phyloP scores from a whole-genome alignment of 345 rosid species.

The Bruguiera gymnorhiza region DNA sequence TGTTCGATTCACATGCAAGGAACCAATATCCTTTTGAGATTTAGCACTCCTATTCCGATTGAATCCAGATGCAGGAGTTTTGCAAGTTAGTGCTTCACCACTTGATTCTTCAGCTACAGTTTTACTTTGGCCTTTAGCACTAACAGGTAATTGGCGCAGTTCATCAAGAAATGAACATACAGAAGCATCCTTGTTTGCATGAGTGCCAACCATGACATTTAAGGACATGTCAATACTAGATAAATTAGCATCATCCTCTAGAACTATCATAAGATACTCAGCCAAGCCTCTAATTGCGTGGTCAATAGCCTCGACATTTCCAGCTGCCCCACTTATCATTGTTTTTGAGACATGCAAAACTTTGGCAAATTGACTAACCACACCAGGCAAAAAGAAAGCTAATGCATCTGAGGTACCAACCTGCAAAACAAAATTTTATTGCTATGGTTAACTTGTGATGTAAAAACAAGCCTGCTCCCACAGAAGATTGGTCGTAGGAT shows the following conservation, averaged over 20 bases:
- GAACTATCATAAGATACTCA: constrained; percentile 88
- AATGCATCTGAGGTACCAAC: constrained; percentile 84
- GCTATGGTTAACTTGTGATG: constrained; percentile 7
- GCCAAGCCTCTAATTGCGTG: constrained; percentile 83
- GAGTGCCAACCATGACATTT: constrained; percentile 25
- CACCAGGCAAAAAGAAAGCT: constrained; percentile 96
- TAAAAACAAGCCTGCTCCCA: background rate
- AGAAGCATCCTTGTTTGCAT: constrained; percentile 38
- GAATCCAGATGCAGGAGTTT: constrained; percentile 21
- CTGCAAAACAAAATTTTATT: constrained; percentile 35
- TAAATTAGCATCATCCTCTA: constrained; percentile 63
- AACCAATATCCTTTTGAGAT: constrained; percentile 37
- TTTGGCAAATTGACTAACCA: constrained; percentile 77
- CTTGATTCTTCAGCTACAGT: constrained; percentile 31
- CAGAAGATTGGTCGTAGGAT: background rate
- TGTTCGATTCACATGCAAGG: constrained; percentile 67
- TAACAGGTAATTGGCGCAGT: constrained; percentile 59
- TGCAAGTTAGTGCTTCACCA: constrained; percentile 26
- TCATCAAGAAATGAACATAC: constrained; percentile 50
- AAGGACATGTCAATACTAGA: constrained; percentile 31
- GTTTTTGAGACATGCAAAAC: constrained; percentile 70
- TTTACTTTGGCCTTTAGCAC: constrained; percentile 35
- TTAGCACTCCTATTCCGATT: constrained; percentile 26
- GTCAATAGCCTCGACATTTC: constrained; percentile 72
- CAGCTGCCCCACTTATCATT: constrained; percentile 93